Evolutionary conservation across 768 basidiomycete genomes (phyloP).

Genomic region (Calocera viscosa): DNA sequence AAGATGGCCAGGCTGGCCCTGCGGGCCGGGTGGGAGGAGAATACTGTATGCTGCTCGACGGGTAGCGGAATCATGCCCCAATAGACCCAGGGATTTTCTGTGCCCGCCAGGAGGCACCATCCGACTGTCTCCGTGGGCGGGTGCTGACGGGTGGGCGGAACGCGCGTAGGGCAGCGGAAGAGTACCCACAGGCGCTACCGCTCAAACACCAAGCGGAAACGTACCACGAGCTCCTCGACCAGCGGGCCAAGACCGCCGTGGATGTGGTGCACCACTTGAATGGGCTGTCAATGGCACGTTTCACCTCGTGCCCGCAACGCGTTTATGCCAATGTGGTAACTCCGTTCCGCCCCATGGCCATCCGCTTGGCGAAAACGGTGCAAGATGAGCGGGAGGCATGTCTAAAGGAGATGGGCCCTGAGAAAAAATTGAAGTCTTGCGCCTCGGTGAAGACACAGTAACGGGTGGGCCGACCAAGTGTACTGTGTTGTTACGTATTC

Average conservation of each 20-base stretch:
- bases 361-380: background rate
- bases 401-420: background rate
- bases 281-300: background rate
- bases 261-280: background rate
- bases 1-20: constrained; percentile 2
- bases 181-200: background rate
- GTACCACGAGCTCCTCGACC: background rate
- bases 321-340: background rate
- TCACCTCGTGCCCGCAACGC: background rate
- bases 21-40: background rate
- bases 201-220: background rate
- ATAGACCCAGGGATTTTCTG: background rate
- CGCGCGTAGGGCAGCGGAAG: background rate
- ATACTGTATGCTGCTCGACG: background rate
- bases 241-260: background rate
- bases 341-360: background rate
- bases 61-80: background rate
- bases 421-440: background rate
- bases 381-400: background rate
- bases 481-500: too few species aligned
- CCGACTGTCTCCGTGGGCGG: background rate
- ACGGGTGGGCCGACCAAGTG: too few species aligned
- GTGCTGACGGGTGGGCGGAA: background rate
- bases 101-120: background rate
- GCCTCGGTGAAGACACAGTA: too few species aligned